Conservation (phyloP, 805 yeast genomes). For the Zygosaccharomyces pseudorouxii region DNA sequence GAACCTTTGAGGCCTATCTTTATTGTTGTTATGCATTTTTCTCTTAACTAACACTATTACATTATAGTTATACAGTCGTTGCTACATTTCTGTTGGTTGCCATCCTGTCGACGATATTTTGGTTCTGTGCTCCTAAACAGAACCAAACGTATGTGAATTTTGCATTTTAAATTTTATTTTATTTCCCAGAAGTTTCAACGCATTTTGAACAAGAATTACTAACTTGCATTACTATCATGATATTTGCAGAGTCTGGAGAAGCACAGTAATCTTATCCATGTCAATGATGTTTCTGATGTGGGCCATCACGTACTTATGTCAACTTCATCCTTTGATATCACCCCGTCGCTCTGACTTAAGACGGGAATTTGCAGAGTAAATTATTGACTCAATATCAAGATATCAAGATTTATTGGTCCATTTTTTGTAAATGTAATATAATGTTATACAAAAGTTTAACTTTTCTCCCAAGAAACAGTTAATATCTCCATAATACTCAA, state of each 20-base stretch:
- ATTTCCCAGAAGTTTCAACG: not conserved
- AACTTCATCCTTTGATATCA: constrained; percentile 84
- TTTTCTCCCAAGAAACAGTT: not conserved
- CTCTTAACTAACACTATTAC: constrained; percentile 7
- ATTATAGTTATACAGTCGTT: constrained; percentile 62
- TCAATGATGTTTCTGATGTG: constrained; percentile 83
- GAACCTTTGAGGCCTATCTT: not conserved
- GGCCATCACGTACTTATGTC: constrained; percentile 86
- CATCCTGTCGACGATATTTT: constrained; percentile 58
- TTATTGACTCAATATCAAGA: not conserved
- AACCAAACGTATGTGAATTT: constrained; percentile 54
- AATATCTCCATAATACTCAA: not conserved
- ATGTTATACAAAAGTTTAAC: not conserved
- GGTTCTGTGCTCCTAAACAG: constrained; percentile 83
- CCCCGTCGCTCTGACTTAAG: constrained; percentile 88
- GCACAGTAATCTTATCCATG: constrained; percentile 60
- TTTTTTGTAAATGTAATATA: constrained; percentile 2
- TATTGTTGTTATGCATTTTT: not conserved
- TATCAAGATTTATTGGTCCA: not conserved
- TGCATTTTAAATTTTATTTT: not conserved
- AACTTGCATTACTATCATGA: not conserved
- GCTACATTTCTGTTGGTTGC: constrained; percentile 56
- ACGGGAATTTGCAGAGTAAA: constrained; percentile 53
- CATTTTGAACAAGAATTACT: not conserved
- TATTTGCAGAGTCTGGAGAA: constrained; percentile 55